Evolutionary conservation across 768 basidiomycete genomes (phyloP).

Genomic region (Tubosaeta sp.): DNA sequence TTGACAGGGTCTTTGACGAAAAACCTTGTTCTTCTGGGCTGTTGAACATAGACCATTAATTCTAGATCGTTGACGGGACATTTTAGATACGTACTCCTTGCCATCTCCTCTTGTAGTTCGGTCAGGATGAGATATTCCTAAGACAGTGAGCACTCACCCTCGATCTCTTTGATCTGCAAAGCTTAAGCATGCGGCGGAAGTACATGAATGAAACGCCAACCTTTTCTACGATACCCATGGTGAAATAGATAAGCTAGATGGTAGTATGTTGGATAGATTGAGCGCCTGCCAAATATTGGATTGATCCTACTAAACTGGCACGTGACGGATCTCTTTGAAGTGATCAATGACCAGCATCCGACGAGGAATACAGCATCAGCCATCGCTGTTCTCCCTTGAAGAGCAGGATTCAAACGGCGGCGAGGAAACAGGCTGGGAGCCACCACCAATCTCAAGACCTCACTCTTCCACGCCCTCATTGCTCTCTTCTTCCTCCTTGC

Average conservation of each 20-base stretch:
- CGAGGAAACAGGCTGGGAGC: slow-evolving; percentile 45
- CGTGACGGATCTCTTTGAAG: background rate
- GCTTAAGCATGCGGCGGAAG: slow-evolving; percentile 3
- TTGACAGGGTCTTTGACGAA: slow-evolving; percentile 1
- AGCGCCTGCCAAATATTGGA: too few species aligned
- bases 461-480: slow-evolving; percentile 20
- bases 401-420: slow-evolving; percentile 47
- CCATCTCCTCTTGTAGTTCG: slow-evolving; percentile 81
- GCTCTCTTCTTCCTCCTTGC: slow-evolving; percentile 28
- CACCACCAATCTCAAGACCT: slow-evolving; percentile 29
- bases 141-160: slow-evolving; percentile 54
- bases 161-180: slow-evolving; percentile 86
- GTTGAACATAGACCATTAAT: background rate
- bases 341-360: slow-evolving; percentile 19
- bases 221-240: slow-evolving; percentile 95
- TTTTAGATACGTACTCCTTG: slow-evolving; percentile 77
- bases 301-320: too few species aligned
- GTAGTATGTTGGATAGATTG: too few species aligned
- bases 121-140: slow-evolving; percentile 7
- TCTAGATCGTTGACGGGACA: background rate
- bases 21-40: slow-evolving; percentile 96
- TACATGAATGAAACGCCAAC: slow-evolving; percentile 30
- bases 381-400: slow-evolving; percentile 64
- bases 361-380: slow-evolving; percentile 44
- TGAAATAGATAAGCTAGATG: slow-evolving; percentile 14